Evolutionary conservation across 129 eudicot genomes (phyloP), one percentile per base, ranked within the genome.

Genomic region (Cynara cardunculus): DNA sequence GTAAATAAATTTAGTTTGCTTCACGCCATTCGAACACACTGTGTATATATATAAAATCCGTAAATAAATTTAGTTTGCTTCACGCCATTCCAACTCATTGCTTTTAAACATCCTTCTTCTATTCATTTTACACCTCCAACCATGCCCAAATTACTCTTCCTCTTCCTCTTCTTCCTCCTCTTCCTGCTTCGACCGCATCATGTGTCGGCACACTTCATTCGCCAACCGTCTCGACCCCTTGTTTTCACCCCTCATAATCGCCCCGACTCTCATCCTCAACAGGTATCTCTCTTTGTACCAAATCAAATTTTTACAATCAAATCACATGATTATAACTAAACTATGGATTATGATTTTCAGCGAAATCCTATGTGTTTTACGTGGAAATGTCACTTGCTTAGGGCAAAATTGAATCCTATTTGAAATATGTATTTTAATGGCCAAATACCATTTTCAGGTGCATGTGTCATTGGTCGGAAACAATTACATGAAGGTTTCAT

Each of bases 401-500:
- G 18, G 2, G 1, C 0, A 19, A 18, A 53, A 18, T 53, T 53
- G 24, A 19, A 53, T 53, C n/a, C n/a, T n/a, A n/a, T 11, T 41
- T 41, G 53, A 41, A 41, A 10, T 41, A 11, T 41, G 53, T 2
- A 10, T 41, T 39, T 41, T 41, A 56, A 56, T 56, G 65, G 65
- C n/a, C 10, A 56, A 18, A 77, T 6, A 19, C 7, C 27, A 75
- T 37, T 44, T 1, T 59, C 73, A 94, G 98, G 98, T 94, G 12
- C 98, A 94, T 44, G 69, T 94, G 28, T 91, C 98, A 32, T 69
- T 94, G 78, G 98, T 86, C 2, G 97, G 92, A 66, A 74, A 83
- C 30, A 86, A 86, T n/a, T 39, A 81, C 41, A 84, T 90, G 91
- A 89, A 89, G 46, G 86, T 94, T 5, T 88, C 98, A 76, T 94